phyloP scores from a whole-genome alignment of 2,329 filamentous ascomycete genomes.

The Neonectria sp. region DNA sequence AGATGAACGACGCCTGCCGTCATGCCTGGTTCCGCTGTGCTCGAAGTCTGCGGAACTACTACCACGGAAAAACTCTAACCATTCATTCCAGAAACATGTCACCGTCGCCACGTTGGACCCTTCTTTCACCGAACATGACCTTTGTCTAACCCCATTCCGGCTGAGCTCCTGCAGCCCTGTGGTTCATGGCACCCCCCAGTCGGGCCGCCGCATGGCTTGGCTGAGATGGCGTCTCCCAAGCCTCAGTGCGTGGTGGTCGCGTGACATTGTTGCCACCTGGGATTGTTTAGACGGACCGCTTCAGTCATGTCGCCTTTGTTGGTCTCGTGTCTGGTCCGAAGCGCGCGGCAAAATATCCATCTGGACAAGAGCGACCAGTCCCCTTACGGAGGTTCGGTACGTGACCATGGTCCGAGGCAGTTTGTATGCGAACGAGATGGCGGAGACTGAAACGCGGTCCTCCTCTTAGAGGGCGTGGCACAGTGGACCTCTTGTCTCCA shows the following conservation, averaged over 20 bases:
- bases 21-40: neutral
- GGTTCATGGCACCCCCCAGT: neutral
- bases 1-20: neutral
- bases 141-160: slow-evolving; percentile 5
- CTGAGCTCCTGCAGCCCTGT: slow-evolving; percentile 4
- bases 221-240: neutral
- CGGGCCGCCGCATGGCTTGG: slow-evolving; percentile 8
- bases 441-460: neutral
- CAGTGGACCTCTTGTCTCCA: neutral
- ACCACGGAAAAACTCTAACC: neutral
- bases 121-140: neutral
- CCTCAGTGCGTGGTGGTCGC: neutral
- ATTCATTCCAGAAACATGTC: neutral
- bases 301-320: neutral
- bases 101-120: neutral
- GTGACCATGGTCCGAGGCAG: neutral
- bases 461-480: neutral
- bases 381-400: neutral
- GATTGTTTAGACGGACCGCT: neutral
- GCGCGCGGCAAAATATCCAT: neutral
- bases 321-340: neutral
- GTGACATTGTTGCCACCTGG: neutral
- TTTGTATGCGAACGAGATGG: neutral
- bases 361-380: neutral
- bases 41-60: neutral